Evolutionary conservation across 768 basidiomycete species (phyloP).

Genomic region (Russula sp.): DNA sequence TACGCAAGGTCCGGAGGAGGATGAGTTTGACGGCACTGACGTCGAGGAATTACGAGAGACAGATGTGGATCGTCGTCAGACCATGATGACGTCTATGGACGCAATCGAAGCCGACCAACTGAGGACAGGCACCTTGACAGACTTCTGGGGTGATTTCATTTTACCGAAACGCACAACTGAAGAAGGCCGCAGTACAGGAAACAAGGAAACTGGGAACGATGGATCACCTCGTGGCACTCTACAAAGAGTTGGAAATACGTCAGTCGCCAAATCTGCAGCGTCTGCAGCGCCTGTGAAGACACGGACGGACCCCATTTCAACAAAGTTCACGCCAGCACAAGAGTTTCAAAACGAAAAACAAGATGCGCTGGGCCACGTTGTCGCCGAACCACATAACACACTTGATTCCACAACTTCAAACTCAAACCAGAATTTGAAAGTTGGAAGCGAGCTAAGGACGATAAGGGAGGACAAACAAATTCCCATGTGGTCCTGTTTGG

Average conservation of each 20-base stretch:
- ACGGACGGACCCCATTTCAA: neutral
- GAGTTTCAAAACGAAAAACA: slow-evolving; percentile 4
- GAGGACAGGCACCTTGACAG: slow-evolving; percentile 42
- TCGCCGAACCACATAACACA: neutral
- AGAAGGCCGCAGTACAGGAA: slow-evolving; percentile 1
- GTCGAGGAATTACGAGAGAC: slow-evolving; percentile 38
- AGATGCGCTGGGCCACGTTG: neutral
- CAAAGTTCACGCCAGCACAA: slow-evolving; percentile 37
- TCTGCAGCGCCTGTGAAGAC: slow-evolving; percentile 11
- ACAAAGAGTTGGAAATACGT: neutral
- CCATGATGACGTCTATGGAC: slow-evolving; percentile 49
- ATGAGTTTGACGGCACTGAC: slow-evolving; percentile 23
- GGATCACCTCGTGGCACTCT: neutral
- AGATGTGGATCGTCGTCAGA: slow-evolving; percentile 49
- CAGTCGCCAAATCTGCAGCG: neutral
- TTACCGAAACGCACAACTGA: slow-evolving; percentile 34
- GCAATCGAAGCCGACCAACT: slow-evolving; percentile 45
- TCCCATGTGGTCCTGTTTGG: slow-evolving; percentile 25
- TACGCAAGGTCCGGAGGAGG: slow-evolving; percentile 6
- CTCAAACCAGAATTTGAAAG: slow-evolving; percentile 3
- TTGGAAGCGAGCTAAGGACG: neutral
- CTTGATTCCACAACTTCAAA: slow-evolving; percentile 13
- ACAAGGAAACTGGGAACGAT: neutral
- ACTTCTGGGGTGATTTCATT: slow-evolving; percentile 52
- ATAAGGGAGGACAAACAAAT: neutral